Base-by-base conservation (phyloP, 1,284 basidiomycete genomes). In the Phellopilus nigrolimitatus region DNA sequence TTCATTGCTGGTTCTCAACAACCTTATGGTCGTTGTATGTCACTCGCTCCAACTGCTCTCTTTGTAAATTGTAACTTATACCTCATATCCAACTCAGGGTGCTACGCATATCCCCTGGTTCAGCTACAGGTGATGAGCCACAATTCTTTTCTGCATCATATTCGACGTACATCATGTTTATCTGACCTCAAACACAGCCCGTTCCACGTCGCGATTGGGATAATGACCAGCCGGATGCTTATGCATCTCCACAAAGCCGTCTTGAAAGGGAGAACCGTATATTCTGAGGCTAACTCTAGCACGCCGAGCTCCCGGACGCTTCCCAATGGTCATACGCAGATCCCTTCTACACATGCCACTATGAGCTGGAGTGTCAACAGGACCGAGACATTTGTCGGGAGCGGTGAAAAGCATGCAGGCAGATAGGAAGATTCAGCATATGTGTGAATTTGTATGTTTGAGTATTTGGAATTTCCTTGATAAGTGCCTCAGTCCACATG, bases 151-250 rank as follows among this genome's bases (percentile, higher is more conserved):
- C 25, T 13, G 42, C 27, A 34, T 41, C 34, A 10, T 19, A 22
- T 40, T 48, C 19, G 9, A n/a, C 1, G 19, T 31, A 24, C 15
- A 19, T 33, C 10, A 31, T 9, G 21, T 31, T 31, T 12, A 13
- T 22, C 21, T 39, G 28, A 24, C 12, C 19, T n/a, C 12, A n/a
- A n/a, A 30, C 19, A 15, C 47, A 75, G 73, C 8, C 71, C 73
- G n/a, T 76, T 76, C 54, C 72, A 75, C 47, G 72, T 71, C 19
- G 71, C 72, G 6, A 64, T 74, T 22, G 73, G 72, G 1, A 74
- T 75, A 19, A 64, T 72, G 57, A 74, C 73, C 10, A 63, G 66
- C 2, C 68, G 73, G 10, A 71, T 75, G 70, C 62, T 74, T 21
- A 62, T 75, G 17, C 70, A 72, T 53, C 61, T 74, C 4, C 66